Base-by-base conservation (phyloP, 2,329 filamentous ascomycete genomes). In the Nigrospora sphaerica region DNA sequence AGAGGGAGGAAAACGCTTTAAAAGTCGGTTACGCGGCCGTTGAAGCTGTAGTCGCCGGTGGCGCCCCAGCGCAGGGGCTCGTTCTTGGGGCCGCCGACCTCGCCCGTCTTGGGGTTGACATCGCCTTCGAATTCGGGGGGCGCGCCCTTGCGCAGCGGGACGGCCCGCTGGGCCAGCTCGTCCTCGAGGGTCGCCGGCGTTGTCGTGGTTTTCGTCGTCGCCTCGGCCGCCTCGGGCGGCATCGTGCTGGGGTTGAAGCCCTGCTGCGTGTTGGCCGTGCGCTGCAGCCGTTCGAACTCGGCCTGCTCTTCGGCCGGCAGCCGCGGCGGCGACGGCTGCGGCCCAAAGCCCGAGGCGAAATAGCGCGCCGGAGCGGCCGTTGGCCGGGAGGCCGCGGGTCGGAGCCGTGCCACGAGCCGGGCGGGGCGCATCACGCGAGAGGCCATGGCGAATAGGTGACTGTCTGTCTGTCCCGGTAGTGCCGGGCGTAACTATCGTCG, bases 51-150 rank as follows among this genome's bases (percentile, higher is more conserved):
- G 58, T 85, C 81, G 1, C 88, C 84, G 0, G 59, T 63, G 16
- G 76, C 72, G 0, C 90, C 90, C 92, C 92, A 96, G 57, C 91
- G 73, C 62, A 97, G 62, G 44, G 93, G 93, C 68, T 98, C 92
- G 62, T 95, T 97, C 81, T 97, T 98, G 6, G 93, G 93, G 1
- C 93, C 93, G 6, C 93, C 93, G 12, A 96, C 81, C 74, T 98
- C 93, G 19, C 93, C 93, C 2, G 93, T 98, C 73, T 85, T 86
- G 3, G 93, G 93, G 65, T 98, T 97, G 46, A 74, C 77, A 45
- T 97, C 91, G 48, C 93, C 93, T 55, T 92, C 83, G 58, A 98
- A 98, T 70, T 97, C 92, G 2, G 93, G 91, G 58, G 83, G 79
- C 38, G 90, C 85, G 33, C 92, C 92, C 45, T 61, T 62, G 17